Conservation (phyloP, 2,329 filamentous ascomycete species). For the Botrytis tulipae region DNA sequence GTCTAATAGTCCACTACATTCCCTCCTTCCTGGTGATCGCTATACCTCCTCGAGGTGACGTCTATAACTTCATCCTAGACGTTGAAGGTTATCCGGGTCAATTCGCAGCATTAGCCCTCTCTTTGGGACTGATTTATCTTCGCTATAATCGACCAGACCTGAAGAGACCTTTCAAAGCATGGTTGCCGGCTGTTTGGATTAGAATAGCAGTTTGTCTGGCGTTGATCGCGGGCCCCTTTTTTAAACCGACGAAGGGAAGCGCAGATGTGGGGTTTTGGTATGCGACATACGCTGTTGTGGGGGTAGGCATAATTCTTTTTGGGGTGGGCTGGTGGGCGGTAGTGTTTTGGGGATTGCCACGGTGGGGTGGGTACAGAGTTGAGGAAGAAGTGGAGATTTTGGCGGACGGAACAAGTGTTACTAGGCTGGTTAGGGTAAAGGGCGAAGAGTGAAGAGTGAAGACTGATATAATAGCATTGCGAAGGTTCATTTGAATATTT, state of each 20-base stretch:
- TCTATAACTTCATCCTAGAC: conserved; percentile 41
- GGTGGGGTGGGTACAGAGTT: conserved; percentile 56
- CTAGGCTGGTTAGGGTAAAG: conserved; percentile 47
- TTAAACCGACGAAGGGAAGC: conserved; percentile 43
- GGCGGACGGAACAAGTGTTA: conserved; percentile 66
- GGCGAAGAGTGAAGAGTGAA: neutral
- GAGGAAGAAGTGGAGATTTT: conserved; percentile 61
- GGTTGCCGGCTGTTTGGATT: conserved; percentile 38
- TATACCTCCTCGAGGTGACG: conserved; percentile 46
- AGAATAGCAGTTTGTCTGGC: conserved; percentile 35
- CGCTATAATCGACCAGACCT: conserved; percentile 51
- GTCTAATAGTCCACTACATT: conserved; percentile 58
- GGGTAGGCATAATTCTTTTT: conserved; percentile 51
- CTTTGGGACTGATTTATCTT: conserved; percentile 44
- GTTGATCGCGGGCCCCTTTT: conserved; percentile 40
- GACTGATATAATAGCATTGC: neutral
- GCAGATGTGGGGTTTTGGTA: conserved; percentile 49
- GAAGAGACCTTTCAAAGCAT: conserved; percentile 35
- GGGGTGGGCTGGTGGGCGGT: conserved; percentile 67
- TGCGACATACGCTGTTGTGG: conserved; percentile 54
- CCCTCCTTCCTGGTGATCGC: conserved; percentile 58
- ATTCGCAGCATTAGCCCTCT: conserved; percentile 42
- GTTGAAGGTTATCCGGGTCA: conserved; percentile 45
- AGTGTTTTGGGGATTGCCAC: conserved; percentile 61
- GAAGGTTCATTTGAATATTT: neutral